Conservation (phyloP, 2,329 filamentous ascomycete species). For the Cladosporium sp. region DNA sequence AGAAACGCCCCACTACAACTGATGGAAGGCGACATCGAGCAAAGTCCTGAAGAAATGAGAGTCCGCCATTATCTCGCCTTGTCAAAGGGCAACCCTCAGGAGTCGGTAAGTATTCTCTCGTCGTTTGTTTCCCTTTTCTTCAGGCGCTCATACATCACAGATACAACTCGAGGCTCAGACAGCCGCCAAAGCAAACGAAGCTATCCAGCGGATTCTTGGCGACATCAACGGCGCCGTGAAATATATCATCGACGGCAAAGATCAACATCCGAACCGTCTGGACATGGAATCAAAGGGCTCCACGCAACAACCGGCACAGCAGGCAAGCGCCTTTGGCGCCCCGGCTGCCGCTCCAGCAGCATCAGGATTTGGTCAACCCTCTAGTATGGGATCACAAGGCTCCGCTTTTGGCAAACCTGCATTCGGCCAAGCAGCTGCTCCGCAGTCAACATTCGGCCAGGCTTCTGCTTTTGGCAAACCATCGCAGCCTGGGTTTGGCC, state of each 20-base stretch:
- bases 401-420: constrained; percentile 23
- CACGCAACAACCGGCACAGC: background rate
- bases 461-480: constrained; percentile 28
- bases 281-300: constrained; percentile 45
- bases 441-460: constrained; percentile 10
- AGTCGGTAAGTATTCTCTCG: constrained; percentile 39
- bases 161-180: background rate
- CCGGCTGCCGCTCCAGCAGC: constrained; percentile 15
- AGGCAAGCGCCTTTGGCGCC: constrained; percentile 4
- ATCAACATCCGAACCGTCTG: constrained; percentile 68
- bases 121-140: background rate
- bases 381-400: constrained; percentile 11
- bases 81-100: constrained; percentile 51
- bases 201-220: constrained; percentile 60
- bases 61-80: constrained; percentile 62
- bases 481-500: constrained; percentile 10
- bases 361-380: constrained; percentile 37
- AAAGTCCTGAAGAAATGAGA: constrained; percentile 82
- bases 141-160: background rate
- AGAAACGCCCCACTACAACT: constrained; percentile 72
- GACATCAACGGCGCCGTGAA: constrained; percentile 67
- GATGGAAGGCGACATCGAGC: constrained; percentile 76
- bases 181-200: constrained; percentile 18
- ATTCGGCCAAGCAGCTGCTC: constrained; percentile 33
- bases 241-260: constrained; percentile 59